Conservation (phyloP, 2,329 filamentous ascomycete genomes). For the Trichophyton schoenleinii region DNA sequence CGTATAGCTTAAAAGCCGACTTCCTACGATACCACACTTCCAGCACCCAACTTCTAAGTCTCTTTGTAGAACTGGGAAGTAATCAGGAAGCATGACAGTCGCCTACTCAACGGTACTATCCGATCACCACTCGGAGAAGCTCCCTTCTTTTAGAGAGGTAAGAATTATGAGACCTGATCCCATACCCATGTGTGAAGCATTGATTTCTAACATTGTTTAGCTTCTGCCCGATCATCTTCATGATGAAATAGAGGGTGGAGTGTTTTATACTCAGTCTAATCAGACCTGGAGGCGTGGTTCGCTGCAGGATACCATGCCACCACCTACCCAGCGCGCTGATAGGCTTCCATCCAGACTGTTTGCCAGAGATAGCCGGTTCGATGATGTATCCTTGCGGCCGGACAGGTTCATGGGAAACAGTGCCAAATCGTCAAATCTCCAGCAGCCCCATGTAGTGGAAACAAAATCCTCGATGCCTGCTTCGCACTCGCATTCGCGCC, state of each 20-base stretch:
- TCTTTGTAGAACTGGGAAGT: not conserved
- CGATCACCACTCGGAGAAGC: constrained; percentile 5
- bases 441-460: not conserved
- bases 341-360: not conserved
- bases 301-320: not conserved
- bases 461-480: not conserved
- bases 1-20: not conserved
- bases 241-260: constrained; percentile 11
- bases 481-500: not conserved
- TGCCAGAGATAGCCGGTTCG: constrained; percentile 2
- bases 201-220: constrained; percentile 7
- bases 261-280: constrained; percentile 7
- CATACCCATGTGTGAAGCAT: not conserved
- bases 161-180: not conserved
- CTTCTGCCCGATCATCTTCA: constrained; percentile 13
- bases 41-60: not conserved
- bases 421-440: not conserved
- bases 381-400: constrained; percentile 3
- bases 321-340: not conserved
- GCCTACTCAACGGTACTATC: constrained; percentile 8
- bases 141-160: constrained; percentile 13
- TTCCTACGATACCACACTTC: not conserved
- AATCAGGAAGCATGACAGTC: constrained; percentile 7
- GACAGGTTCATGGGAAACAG: constrained; percentile 4
- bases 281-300: constrained; percentile 2